Conservation (phyloP, 1,284 basidiomycete species). For the Coniferiporia weirii region DNA sequence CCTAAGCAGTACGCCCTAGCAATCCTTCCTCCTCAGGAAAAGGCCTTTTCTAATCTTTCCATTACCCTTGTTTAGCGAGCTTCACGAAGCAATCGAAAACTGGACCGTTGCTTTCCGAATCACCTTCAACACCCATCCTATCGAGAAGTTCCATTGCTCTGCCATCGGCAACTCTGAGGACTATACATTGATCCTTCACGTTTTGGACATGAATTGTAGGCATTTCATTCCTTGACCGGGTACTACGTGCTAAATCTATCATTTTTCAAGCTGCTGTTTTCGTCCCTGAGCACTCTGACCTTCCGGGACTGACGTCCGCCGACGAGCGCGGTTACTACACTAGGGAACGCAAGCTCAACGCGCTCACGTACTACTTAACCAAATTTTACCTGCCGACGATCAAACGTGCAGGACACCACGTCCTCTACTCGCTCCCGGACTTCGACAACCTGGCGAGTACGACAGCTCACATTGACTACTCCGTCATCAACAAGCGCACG, state of each 20-base stretch:
- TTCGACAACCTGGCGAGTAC: conserved; percentile 18
- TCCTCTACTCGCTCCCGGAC: conserved; percentile 17
- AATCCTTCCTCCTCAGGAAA: background rate
- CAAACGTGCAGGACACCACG: conserved; percentile 13
- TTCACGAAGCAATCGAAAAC: background rate
- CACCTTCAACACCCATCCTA: conserved; percentile 7
- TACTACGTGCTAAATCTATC: background rate
- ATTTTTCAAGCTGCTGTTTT: conserved; percentile 10
- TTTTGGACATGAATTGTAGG: conserved; percentile 5
- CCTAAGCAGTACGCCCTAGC: conserved; percentile 1
- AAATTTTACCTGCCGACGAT: conserved; percentile 14
- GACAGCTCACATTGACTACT: conserved; percentile 18
- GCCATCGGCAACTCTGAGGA: conserved; percentile 1
- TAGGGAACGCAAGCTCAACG: background rate
- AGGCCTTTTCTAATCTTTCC: background rate
- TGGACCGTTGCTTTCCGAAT: conserved; percentile 16
- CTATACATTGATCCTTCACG: conserved; percentile 1
- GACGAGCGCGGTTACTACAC: background rate
- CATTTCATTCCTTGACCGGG: background rate
- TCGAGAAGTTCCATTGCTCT: conserved; percentile 2
- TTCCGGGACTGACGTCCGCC: background rate
- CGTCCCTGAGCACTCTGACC: conserved; percentile 7
- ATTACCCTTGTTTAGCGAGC: background rate
- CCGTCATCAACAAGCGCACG: conserved; percentile 9
- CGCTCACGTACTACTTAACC: conserved; percentile 9